These are phyloP conservation scores for Ceratocystis cubensis DNA, from an alignment of 2,329 filamentous ascomycete genomes.

Conservation along the genomic window DNA sequence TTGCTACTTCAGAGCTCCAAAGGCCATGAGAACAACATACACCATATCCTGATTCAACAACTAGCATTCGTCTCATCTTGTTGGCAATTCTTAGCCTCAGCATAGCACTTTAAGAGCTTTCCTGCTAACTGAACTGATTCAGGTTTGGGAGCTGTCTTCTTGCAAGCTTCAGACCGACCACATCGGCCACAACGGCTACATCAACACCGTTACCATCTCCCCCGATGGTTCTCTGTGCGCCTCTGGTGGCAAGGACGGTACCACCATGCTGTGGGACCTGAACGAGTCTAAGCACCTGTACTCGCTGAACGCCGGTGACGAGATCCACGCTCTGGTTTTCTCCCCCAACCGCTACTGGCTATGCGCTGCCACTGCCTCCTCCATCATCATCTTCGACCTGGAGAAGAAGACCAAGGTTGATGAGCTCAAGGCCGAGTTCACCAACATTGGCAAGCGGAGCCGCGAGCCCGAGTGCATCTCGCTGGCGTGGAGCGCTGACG, in stretches of 20 bases:
- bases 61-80: slow-evolving; percentile 9
- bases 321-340: slow-evolving; percentile 99
- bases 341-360: slow-evolving; percentile 99
- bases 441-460: slow-evolving; percentile 95
- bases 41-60: slow-evolving; percentile 65
- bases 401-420: slow-evolving; percentile 99
- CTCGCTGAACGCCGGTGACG: slow-evolving; percentile 94
- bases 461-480: slow-evolving; percentile 96
- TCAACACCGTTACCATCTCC: slow-evolving; percentile 99
- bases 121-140: slow-evolving; percentile 13
- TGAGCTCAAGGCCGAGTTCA: slow-evolving; percentile 94
- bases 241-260: slow-evolving; percentile 98
- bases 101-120: background rate
- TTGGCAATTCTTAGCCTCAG: background rate
- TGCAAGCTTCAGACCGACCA: slow-evolving; percentile 99
- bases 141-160: slow-evolving; percentile 99
- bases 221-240: slow-evolving; percentile 98
- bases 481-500: slow-evolving; percentile 95
- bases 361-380: slow-evolving; percentile 90
- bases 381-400: slow-evolving; percentile 99
- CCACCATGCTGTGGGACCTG: slow-evolving; percentile 99
- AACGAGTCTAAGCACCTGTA: slow-evolving; percentile 99
- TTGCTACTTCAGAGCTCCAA: slow-evolving; percentile 99
- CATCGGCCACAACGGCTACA: slow-evolving; percentile 99
- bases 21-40: slow-evolving; percentile 93